These are phyloP conservation scores for Leptodermis oblonga DNA, from an alignment of 257 asterid species.

Conservation along the genomic window DNA sequence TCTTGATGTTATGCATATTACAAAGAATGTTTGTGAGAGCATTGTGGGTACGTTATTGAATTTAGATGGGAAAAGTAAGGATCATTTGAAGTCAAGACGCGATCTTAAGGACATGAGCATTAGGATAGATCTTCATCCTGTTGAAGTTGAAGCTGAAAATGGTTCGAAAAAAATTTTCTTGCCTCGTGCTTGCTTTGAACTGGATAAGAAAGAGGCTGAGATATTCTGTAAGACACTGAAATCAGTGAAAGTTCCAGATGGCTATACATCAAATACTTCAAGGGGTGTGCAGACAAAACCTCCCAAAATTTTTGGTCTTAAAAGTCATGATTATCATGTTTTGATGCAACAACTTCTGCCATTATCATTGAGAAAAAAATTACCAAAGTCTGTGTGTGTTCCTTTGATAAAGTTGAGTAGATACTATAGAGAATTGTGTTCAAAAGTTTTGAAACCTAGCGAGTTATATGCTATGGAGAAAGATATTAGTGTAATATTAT, in stretches of 20 bases:
- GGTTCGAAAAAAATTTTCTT: too few species aligned
- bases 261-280: not conserved
- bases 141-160: not conserved
- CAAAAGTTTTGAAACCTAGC: not conserved
- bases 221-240: not conserved
- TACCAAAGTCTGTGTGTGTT: not conserved
- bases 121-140: not conserved
- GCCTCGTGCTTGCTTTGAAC: not conserved
- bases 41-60: too few species aligned
- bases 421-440: not conserved
- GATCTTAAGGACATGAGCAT: too few species aligned
- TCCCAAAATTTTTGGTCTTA: not conserved
- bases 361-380: not conserved
- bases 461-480: not conserved
- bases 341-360: not conserved
- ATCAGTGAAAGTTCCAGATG: not conserved
- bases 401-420: not conserved
- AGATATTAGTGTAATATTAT: not conserved
- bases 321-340: constrained; percentile 2
- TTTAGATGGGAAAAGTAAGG: too few species aligned
- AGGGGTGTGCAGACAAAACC: not conserved
- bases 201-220: not conserved
- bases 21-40: too few species aligned
- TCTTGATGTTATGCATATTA: too few species aligned
- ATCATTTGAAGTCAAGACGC: too few species aligned